Percentiles rank a stretch among this genome's conserved stretches.
Evolutionary conservation across 371 early-diverging fungal species (phyloP).

Genomic region (Entomophthora muscae): DNA sequence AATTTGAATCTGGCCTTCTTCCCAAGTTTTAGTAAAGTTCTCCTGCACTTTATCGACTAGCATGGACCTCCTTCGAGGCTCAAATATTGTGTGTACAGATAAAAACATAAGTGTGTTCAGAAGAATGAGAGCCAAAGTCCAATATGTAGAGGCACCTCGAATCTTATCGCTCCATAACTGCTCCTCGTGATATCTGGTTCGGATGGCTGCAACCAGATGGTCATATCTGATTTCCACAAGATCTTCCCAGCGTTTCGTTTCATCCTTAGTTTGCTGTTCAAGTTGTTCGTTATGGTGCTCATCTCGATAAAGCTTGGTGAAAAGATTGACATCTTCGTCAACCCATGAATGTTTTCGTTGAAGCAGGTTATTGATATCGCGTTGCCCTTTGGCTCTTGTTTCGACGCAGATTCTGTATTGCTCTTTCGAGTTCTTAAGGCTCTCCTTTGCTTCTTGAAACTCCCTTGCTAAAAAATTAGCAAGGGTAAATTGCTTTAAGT

Average conservation of each 20-base stretch:
- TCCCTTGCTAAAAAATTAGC: slow-evolving; percentile 17
- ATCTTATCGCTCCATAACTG: slow-evolving; percentile 97
- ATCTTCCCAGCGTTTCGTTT: slow-evolving; percentile 36
- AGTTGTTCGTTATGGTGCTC: slow-evolving; percentile 55
- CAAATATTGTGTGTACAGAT: slow-evolving; percentile 54
- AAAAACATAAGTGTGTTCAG: slow-evolving; percentile 55
- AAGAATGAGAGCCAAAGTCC: slow-evolving; percentile 60
- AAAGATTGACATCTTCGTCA: slow-evolving; percentile 64
- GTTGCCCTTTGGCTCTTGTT: slow-evolving; percentile 52
- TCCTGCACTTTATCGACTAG: slow-evolving; percentile 55
- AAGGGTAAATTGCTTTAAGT: not conserved
- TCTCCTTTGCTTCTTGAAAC: slow-evolving; percentile 32
- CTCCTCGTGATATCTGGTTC: slow-evolving; percentile 73
- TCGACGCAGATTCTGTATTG: slow-evolving; percentile 48
- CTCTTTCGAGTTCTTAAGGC: slow-evolving; percentile 42
- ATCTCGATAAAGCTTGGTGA: slow-evolving; percentile 68
- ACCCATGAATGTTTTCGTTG: slow-evolving; percentile 78
- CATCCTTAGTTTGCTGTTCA: slow-evolving; percentile 36
- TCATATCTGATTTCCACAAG: slow-evolving; percentile 52
- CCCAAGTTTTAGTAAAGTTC: slow-evolving; percentile 9
- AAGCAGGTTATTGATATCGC: slow-evolving; percentile 69
- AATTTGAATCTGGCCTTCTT: not conserved
- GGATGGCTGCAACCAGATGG: slow-evolving; percentile 45
- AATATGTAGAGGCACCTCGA: slow-evolving; percentile 67
- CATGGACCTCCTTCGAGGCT: slow-evolving; percentile 50